A percentile compares a stretch with the other conserved stretches of the same genome.
These are phyloP conservation scores for Pittosporum tobira DNA, from an alignment of 129 eudicot species.

Conservation along the genomic window DNA sequence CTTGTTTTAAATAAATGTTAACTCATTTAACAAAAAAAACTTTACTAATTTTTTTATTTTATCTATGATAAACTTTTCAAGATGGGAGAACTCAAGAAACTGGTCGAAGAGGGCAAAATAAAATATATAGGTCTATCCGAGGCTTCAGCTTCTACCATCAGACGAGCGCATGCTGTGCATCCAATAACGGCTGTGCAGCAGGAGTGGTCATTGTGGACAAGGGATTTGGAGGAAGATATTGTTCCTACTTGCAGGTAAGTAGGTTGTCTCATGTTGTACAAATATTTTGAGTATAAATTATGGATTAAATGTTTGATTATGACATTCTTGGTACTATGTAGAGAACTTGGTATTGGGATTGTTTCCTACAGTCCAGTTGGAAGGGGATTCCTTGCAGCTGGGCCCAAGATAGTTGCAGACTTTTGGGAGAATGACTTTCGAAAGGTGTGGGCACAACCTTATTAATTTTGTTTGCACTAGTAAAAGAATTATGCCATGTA, in stretches of 20 bases:
- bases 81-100: conserved; percentile 36
- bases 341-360: conserved; percentile 30
- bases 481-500: background rate
- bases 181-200: conserved; percentile 32
- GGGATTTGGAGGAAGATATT: no score
- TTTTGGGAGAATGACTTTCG: background rate
- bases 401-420: no score
- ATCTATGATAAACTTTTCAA: conserved; percentile 7
- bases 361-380: conserved; percentile 37
- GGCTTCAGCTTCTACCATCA: conserved; percentile 28
- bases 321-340: no score
- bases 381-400: no score
- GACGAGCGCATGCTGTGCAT: no score
- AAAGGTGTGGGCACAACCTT: background rate
- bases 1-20: no score
- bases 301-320: no score
- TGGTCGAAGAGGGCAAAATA: conserved; percentile 39
- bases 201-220: no score
- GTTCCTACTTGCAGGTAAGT: no score
- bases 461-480: background rate
- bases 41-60: no score
- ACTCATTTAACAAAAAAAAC: no score
- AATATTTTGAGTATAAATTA: no score
- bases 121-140: conserved; percentile 36
- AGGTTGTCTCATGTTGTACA: background rate